These are phyloP conservation scores for Hymenoscyphus scutula DNA, from an alignment of 2,329 filamentous ascomycete species.

Conservation along the genomic window DNA sequence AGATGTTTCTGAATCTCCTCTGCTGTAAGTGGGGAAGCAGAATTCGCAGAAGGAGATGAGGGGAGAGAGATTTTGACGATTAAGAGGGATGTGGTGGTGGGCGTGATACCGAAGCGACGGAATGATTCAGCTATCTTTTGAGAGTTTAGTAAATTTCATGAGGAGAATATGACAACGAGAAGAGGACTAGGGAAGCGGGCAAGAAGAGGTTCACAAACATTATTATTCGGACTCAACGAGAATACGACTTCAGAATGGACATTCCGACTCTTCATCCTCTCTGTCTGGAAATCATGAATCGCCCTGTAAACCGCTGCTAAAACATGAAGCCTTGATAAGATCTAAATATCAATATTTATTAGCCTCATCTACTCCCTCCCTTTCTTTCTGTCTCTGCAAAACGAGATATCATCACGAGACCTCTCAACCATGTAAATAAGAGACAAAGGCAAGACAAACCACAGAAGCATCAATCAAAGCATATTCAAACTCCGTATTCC, in stretches of 20 bases:
- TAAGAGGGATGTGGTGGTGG: constrained; percentile 69
- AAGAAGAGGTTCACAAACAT: constrained; percentile 38
- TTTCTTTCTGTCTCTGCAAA: constrained; percentile 3
- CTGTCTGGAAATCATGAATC: constrained; percentile 44
- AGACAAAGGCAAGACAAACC: constrained; percentile 50
- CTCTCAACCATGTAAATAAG: background rate
- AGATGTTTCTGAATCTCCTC: constrained; percentile 60
- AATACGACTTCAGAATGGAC: constrained; percentile 58
- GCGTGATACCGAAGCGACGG: constrained; percentile 77
- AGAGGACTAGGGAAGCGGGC: constrained; percentile 14
- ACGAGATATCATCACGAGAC: constrained; percentile 17
- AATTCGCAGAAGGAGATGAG: background rate
- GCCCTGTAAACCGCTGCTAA: constrained; percentile 50
- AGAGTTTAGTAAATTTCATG: background rate
- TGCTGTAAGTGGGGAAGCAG: constrained; percentile 43
- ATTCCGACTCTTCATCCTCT: constrained; percentile 47
- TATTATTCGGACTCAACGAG: constrained; percentile 53
- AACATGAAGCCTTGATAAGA: constrained; percentile 48
- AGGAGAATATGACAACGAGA: background rate
- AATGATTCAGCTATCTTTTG: constrained; percentile 85
- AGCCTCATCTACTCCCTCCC: background rate
- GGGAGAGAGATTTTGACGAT: constrained; percentile 73
- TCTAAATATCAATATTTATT: constrained; percentile 33
- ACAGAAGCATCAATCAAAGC: constrained; percentile 85
- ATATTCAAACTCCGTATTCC: constrained; percentile 86